Conservation (phyloP, 768 basidiomycete genomes). For the Suillus subalutaceus region DNA sequence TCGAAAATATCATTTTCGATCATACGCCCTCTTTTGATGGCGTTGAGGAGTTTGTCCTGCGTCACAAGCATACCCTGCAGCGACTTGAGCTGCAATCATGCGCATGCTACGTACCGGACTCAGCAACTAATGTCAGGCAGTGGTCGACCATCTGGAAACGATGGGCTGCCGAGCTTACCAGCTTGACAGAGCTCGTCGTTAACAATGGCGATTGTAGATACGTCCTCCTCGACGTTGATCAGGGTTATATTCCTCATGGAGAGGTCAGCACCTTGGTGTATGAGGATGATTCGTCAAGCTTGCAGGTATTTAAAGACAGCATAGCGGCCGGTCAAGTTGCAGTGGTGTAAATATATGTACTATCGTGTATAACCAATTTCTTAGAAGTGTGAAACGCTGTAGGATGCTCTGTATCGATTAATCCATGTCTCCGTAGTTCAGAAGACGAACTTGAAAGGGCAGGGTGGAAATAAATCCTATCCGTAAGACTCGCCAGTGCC, state of each 20-base stretch:
- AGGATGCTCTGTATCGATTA: conserved; percentile 75
- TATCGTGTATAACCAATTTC: not conserved
- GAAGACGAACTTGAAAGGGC: no score
- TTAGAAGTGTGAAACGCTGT: conserved; percentile 69
- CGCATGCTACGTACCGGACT: conserved; percentile 25
- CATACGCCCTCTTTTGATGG: conserved; percentile 22
- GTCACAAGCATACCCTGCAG: conserved; percentile 31
- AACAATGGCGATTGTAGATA: conserved; percentile 22
- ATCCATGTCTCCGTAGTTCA: not conserved
- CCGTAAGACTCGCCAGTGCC: no score
- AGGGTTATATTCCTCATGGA: conserved; percentile 27
- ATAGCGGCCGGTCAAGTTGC: not conserved
- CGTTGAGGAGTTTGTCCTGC: conserved; percentile 33
- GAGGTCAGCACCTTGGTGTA: not conserved
- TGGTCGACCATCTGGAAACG: conserved; percentile 33
- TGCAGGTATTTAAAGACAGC: not conserved
- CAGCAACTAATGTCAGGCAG: conserved; percentile 19
- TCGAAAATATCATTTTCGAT: conserved; percentile 35
- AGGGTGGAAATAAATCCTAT: no score
- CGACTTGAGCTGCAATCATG: conserved; percentile 29
- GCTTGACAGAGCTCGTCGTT: conserved; percentile 27
- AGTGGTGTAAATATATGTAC: not conserved
- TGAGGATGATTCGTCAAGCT: not conserved
- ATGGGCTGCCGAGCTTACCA: conserved; percentile 24
- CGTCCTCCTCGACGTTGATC: conserved; percentile 22